Conservation (phyloP, 495 filamentous ascomycete genomes). For the Aspergillus sparsus region DNA sequence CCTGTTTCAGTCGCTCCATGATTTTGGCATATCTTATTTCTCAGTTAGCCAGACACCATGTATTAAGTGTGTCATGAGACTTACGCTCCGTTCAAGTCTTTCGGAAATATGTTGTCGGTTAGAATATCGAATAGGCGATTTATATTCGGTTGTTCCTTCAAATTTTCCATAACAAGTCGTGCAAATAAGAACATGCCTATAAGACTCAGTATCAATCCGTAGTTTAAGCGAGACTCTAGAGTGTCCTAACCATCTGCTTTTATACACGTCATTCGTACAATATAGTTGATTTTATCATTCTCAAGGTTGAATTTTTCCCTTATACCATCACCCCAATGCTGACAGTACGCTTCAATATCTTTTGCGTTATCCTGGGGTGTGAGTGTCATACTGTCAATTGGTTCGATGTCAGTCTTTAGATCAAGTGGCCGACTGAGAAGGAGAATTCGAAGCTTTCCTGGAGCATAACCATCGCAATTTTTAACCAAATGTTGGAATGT, state of each 20-base stretch:
- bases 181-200: slow-evolving; percentile 19
- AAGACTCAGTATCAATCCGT: not conserved
- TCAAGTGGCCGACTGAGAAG: slow-evolving; percentile 10
- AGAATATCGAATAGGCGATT: not conserved
- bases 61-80: not conserved
- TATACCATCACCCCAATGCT: slow-evolving; percentile 5
- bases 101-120: not conserved
- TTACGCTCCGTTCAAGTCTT: slow-evolving; percentile 6
- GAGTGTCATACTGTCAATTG: not conserved
- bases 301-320: slow-evolving; percentile 5
- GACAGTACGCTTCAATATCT: slow-evolving; percentile 15
- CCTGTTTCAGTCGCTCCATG: slow-evolving; percentile 13
- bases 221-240: not conserved
- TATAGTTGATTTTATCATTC: not conserved
- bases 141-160: slow-evolving; percentile 1
- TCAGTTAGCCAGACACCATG: not conserved
- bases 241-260: slow-evolving; percentile 7
- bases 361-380: not conserved
- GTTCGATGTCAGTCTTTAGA: slow-evolving; percentile 6
- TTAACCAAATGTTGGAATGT: slow-evolving; percentile 11
- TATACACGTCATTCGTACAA: slow-evolving; percentile 3
- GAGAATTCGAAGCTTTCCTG: slow-evolving; percentile 9
- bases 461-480: slow-evolving; percentile 1
- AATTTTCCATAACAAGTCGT: slow-evolving; percentile 14
- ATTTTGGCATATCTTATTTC: slow-evolving; percentile 13